Evolutionary conservation across 257 asterid species (phyloP).

Genomic region (Nicotiana paniculata): DNA sequence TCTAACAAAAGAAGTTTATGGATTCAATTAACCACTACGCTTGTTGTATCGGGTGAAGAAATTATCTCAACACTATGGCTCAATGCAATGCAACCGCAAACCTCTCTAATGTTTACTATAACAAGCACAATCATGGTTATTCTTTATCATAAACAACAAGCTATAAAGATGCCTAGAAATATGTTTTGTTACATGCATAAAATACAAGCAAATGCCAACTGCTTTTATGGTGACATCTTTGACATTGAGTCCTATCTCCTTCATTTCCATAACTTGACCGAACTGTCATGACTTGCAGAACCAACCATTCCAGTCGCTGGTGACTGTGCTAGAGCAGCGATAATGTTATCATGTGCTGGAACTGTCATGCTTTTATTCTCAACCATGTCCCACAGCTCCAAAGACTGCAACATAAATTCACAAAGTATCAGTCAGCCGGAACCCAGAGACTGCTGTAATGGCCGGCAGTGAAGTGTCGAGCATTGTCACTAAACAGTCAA

Average conservation of each 20-base stretch:
- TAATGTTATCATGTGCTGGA: constrained; percentile 69
- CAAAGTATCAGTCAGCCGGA: not conserved
- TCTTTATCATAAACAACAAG: not conserved
- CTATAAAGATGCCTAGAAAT: not conserved
- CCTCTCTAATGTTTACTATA: not conserved
- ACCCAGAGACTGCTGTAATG: not conserved
- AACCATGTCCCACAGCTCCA: constrained; percentile 92
- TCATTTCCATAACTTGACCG: constrained; percentile 90
- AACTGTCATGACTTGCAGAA: constrained; percentile 91
- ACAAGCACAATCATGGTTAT: not conserved
- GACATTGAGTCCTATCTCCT: not conserved
- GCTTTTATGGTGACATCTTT: not conserved
- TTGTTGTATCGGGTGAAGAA: not conserved
- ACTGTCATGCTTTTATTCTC: constrained; percentile 87
- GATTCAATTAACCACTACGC: too few relatives aligned
- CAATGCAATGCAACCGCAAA: not conserved
- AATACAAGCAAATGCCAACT: not conserved
- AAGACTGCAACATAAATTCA: constrained; percentile 37
- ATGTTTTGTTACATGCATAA: not conserved
- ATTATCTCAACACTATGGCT: not conserved
- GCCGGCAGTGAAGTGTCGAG: not conserved
- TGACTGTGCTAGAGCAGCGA: constrained; percentile 83
- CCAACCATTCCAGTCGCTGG: constrained; percentile 85
- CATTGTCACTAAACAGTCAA: not conserved
- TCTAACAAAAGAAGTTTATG: too few relatives aligned